phyloP scores from a whole-genome alignment of 2,329 filamentous ascomycete species.

The Verticillium longisporum region DNA sequence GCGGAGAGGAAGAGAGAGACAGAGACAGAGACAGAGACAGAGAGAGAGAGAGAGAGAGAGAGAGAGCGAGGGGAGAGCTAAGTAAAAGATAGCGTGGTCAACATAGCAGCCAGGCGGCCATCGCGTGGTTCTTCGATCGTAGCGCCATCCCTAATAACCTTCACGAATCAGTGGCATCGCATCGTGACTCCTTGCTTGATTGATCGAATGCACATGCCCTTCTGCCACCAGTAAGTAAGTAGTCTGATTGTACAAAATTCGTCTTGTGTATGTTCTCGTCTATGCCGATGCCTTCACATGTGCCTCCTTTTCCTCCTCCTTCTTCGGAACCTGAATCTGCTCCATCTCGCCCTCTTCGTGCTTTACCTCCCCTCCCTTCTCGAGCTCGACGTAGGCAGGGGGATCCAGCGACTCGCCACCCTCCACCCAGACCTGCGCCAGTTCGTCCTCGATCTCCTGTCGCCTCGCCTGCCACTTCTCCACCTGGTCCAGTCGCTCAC shows the following conservation, averaged over 20 bases:
- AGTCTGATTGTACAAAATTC: background rate
- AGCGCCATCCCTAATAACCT: background rate
- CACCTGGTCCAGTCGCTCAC: slow-evolving; percentile 72
- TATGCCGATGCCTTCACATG: background rate
- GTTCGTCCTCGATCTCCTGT: slow-evolving; percentile 75
- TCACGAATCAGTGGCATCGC: background rate
- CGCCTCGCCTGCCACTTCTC: slow-evolving; percentile 75
- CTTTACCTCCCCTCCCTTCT: slow-evolving; percentile 2
- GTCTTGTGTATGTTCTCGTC: background rate
- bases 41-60: background rate
- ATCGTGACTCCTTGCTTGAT: background rate
- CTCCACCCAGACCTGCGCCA: slow-evolving; percentile 58
- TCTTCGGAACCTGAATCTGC: background rate
- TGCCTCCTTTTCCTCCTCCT: background rate
- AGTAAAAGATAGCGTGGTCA: background rate
- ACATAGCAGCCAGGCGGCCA: background rate
- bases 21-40: too few relatives aligned
- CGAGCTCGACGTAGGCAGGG: slow-evolving; percentile 33
- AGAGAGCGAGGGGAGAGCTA: background rate
- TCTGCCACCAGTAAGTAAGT: background rate
- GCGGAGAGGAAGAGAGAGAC: too few relatives aligned
- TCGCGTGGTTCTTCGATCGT: background rate
- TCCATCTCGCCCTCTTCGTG: slow-evolving; percentile 3
- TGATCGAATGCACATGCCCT: background rate
- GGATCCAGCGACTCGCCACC: slow-evolving; percentile 39